Evolutionary conservation across 306 rosid genomes (phyloP).

Genomic region (Cucurbita pepo): DNA sequence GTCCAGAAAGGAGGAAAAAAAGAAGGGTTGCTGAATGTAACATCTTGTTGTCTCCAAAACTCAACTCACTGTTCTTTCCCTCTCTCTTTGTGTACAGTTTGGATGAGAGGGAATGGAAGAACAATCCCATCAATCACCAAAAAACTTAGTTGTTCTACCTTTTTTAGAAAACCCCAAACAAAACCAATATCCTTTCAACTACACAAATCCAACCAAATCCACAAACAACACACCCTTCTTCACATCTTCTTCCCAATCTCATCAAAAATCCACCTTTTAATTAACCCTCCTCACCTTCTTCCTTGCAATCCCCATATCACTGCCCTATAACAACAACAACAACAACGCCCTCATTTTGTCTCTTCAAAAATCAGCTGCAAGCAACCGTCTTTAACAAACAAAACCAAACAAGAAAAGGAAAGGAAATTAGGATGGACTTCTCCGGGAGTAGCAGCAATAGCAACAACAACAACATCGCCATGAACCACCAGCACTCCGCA

Average conservation of each 20-base stretch:
- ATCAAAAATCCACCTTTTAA: neutral
- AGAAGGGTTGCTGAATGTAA: neutral
- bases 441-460: neutral
- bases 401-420: neutral
- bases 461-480: neutral
- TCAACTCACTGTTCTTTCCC: neutral
- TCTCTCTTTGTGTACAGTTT: slow-evolving; percentile 2
- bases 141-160: slow-evolving; percentile 2
- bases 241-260: neutral
- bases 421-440: neutral
- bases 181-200: slow-evolving; percentile 1
- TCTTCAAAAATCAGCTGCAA: neutral
- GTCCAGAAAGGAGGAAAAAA: neutral
- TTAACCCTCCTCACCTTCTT: neutral
- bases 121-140: slow-evolving; percentile 4
- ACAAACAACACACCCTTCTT: neutral
- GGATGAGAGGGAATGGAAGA: neutral
- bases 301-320: slow-evolving; percentile 5
- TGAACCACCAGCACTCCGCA: neutral
- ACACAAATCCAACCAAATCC: neutral
- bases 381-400: neutral
- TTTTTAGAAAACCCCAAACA: slow-evolving; percentile 6
- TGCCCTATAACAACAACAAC: neutral
- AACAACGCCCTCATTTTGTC: no score
- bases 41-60: slow-evolving; percentile 3